Base-by-base conservation (phyloP, 108 stramenopile genomes). In the Schizochytrium sp. region DNA sequence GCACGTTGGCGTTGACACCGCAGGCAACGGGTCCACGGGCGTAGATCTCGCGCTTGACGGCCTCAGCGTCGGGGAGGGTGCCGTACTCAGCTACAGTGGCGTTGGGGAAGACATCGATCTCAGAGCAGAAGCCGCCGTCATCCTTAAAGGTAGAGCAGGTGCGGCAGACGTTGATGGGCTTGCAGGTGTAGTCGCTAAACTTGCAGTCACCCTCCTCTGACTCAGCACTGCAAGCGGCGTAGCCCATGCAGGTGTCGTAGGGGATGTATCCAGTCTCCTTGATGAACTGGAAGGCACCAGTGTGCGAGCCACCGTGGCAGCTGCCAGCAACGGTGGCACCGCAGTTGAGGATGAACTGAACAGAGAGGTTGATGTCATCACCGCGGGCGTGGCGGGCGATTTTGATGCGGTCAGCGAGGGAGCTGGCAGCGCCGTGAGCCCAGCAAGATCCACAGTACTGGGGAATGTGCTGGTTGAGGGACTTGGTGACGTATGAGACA, bases 71-170 rank as follows among this genome's bases (percentile, higher is more conserved):
- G 28, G 40, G 90, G 58, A 97, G 94, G 87, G 72, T 89, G 5
- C 98, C 97, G 89, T 96, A 97, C 88, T 97, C 97, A n/a, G 94
- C 95, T 8, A 97, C 95, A 50, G 96, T 97, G 1, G 95, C 96
- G 90, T 97, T 96, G 19, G 96, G 96, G 92, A 95, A 97, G 61
- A 88, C 69, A 42, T 94, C 93, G 69, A 97, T 92, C 44, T 93
- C 93, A 38, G 89, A 72, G 92, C 96, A 97, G 8, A 64, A 60
- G 57, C 92, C 94, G 44, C 96, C 93, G 50, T 92, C 89, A 8
- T 69, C 46, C 44, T 56, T 50, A 92, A 96, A 96, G 49, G 96
- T 96, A 89, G 94, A 91, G 88, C 97, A 98, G 2, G 95, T 97
- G 12, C 89, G 58, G 90, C 90, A 92, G 46, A 89, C 87, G 61